Conservation (phyloP, 805 yeast genomes). For the Groenewaldozyma salmanticensis region DNA sequence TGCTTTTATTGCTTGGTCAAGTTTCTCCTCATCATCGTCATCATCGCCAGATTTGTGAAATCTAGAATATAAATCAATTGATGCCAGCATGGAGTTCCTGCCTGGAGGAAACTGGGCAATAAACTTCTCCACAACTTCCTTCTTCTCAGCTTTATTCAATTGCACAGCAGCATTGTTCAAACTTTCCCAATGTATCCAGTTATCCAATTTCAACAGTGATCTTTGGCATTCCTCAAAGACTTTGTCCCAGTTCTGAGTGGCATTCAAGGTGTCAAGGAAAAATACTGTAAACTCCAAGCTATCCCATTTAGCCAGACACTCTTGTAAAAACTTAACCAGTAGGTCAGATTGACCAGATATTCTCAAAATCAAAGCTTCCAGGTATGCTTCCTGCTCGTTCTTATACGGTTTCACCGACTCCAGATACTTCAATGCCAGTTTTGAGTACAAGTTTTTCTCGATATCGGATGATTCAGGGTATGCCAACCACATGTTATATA, state of each 20-base stretch:
- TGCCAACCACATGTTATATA: conserved; percentile 37
- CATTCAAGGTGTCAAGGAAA: conserved; percentile 33
- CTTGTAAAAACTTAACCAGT: conserved; percentile 25
- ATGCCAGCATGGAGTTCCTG: conserved; percentile 50
- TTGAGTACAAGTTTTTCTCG: conserved; percentile 45
- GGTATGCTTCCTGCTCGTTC: conserved; percentile 56
- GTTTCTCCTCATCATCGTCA: background rate
- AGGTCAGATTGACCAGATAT: conserved; percentile 29
- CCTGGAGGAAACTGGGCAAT: conserved; percentile 29
- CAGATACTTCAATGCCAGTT: conserved; percentile 50
- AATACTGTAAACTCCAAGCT: conserved; percentile 45
- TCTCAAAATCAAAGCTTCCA: conserved; percentile 43
- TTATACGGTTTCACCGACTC: conserved; percentile 42
- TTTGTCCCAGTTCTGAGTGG: conserved; percentile 33
- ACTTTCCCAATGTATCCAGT: conserved; percentile 65
- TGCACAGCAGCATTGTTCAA: conserved; percentile 38
- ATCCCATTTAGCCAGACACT: conserved; percentile 10
- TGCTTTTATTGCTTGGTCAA: conserved; percentile 17
- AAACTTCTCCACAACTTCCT: conserved; percentile 24
- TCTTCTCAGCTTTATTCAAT: conserved; percentile 27
- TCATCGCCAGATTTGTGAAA: no score
- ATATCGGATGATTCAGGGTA: conserved; percentile 31
- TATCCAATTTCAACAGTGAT: conserved; percentile 52
- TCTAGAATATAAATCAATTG: conserved; percentile 35
- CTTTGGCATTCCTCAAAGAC: conserved; percentile 33